Base-by-base conservation (phyloP, 2,329 filamentous ascomycete species). In the Endothia cerciana region DNA sequence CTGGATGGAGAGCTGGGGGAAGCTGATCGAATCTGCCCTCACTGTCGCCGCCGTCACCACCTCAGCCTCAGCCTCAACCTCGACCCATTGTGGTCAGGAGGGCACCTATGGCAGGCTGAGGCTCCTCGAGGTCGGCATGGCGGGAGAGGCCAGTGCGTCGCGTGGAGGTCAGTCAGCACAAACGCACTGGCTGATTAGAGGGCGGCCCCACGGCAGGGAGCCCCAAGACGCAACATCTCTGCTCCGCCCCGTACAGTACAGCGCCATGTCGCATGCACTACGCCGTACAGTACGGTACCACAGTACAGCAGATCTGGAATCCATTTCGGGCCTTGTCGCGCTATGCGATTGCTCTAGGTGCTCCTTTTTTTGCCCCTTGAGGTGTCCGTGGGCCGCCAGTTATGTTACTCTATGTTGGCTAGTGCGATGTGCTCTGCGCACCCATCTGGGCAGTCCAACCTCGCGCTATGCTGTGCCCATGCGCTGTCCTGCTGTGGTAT, bases 301-400 rank as follows among this genome's bases (percentile, higher is more conserved):
- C 28, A 33, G 51, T 36, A 36, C 51, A 36, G n/a, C 30, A 55
- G 51, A 55, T 36, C 30, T 36, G 28, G 30, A 36, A 36, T 19
- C 38, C 40, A 30, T 43, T 59, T 43, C 22, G 22, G 40, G 19
- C 38, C n/a, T 59, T 59, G 57, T 43, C 57, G 57, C 57, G 38
- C 57, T 45, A 45, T 45, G 25, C 38, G 38, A 45, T 33, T 38
- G 10, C 8, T 30, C 22, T 38, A 19, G 11, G 40, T 30, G 0
- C 36, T 30, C 30, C 51, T 6, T 10, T 25, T 15, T n/a, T 33
- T 15, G 33, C 19, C 22, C 0, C 6, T 13, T 10, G 36, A 38
- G 22, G 8, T 41, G 55, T 13, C 38, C 25, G 7, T 11, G 33
- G 55, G 13, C 36, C 55, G 28, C 55, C 15, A 58, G 38, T 28